These are phyloP conservation scores for Syzygium grande DNA, from an alignment of 345 rosid species.

Conservation along the genomic window DNA sequence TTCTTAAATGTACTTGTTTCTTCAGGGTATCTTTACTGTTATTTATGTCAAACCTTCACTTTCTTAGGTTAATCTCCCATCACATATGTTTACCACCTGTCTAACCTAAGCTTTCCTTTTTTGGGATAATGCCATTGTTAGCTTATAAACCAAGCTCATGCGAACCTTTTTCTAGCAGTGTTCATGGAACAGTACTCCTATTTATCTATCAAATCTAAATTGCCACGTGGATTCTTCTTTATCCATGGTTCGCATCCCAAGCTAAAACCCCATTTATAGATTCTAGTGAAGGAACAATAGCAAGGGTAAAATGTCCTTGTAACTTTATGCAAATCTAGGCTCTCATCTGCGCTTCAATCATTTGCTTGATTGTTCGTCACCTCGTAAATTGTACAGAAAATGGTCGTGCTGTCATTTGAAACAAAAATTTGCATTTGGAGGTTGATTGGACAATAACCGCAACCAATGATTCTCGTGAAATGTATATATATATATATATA, in stretches of 20 bases:
- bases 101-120: too few species aligned
- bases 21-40: neutral
- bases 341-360: rapidly evolving
- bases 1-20: neutral
- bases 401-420: neutral
- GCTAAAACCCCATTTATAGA: neutral
- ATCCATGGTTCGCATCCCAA: neutral
- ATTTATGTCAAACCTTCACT: neutral
- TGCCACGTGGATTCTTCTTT: neutral
- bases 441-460: neutral
- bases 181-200: neutral
- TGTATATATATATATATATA: too few species aligned
- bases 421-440: neutral
- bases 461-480: neutral
- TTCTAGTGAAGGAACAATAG: neutral
- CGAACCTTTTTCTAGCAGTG: too few species aligned
- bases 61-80: neutral
- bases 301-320: neutral
- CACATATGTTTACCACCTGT: neutral
- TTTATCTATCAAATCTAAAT: neutral
- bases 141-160: neutral
- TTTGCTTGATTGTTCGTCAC: neutral
- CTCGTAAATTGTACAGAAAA: rapidly evolving
- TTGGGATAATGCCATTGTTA: neutral
- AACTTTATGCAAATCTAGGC: neutral